Conservation (phyloP, 2,329 filamentous ascomycete genomes). For the Aspergillus fijiensis region DNA sequence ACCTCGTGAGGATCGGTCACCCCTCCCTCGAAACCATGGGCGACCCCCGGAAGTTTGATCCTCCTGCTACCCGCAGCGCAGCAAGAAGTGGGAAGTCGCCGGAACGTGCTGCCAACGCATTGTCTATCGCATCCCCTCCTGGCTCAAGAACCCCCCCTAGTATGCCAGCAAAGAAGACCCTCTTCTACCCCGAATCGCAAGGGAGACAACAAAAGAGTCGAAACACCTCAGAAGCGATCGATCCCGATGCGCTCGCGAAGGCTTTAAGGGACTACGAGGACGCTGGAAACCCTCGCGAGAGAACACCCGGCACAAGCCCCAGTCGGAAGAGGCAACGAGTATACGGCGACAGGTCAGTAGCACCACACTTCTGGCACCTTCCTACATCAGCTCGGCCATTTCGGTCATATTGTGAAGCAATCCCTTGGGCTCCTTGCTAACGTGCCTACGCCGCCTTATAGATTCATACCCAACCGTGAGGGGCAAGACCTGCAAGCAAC, state of each 20-base stretch:
- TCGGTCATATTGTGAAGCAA: background rate
- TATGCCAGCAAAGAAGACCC: conserved; percentile 49
- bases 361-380: background rate
- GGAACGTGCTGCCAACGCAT: conserved; percentile 23
- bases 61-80: conserved; percentile 20
- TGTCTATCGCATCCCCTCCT: conserved; percentile 50
- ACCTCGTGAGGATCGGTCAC: conserved; percentile 6
- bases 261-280: conserved; percentile 63
- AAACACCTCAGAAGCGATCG: conserved; percentile 53
- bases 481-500: conserved; percentile 92
- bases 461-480: conserved; percentile 92
- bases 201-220: conserved; percentile 27
- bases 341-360: conserved; percentile 61
- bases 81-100: conserved; percentile 24
- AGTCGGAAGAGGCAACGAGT: conserved; percentile 68
- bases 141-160: conserved; percentile 62
- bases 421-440: conserved; percentile 11
- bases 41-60: conserved; percentile 20
- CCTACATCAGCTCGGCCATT: background rate
- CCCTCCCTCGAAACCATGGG: conserved; percentile 20
- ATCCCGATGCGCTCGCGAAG: conserved; percentile 59
- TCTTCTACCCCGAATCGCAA: conserved; percentile 34
- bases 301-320: conserved; percentile 64
- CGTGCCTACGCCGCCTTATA: conserved; percentile 40
- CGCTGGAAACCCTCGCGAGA: conserved; percentile 57